Percentiles rank a stretch among this genome's conserved stretches.
Conservation (phyloP, 1,284 basidiomycete species). For the Ceratorhiza oryzae-sativae region DNA sequence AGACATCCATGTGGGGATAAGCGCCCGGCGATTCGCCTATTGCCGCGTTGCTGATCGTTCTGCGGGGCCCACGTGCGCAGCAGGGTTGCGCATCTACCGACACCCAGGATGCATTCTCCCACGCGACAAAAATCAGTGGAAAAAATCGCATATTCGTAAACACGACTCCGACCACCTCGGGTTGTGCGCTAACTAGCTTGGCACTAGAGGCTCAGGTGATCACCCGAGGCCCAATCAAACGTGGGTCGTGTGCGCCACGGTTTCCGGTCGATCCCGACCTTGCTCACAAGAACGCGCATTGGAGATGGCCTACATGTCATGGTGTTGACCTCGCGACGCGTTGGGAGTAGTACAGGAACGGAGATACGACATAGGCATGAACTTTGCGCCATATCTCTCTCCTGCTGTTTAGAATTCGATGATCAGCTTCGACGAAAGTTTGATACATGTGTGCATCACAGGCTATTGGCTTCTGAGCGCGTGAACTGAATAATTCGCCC, state of each 20-base stretch:
- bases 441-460: neutral
- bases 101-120: neutral
- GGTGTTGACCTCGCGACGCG: neutral
- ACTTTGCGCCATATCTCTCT: neutral
- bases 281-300: neutral
- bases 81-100: neutral
- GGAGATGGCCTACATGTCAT: neutral
- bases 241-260: neutral
- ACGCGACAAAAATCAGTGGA: neutral
- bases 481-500: neutral
- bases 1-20: neutral
- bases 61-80: neutral
- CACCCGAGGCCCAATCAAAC: neutral
- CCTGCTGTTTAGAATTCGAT: neutral
- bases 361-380: neutral
- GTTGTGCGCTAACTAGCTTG: neutral
- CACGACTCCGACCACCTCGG: neutral
- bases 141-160: neutral
- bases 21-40: neutral
- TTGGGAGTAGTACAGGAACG: neutral
- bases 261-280: neutral
- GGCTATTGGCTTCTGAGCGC: neutral
- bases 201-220: neutral
- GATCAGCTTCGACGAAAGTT: neutral
- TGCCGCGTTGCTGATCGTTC: neutral